A percentile compares a stretch with the other conserved stretches of the same genome.
Evolutionary conservation across 2,329 filamentous ascomycete species (phyloP).

Genomic region (Neofusicoccum umdonicola): DNA sequence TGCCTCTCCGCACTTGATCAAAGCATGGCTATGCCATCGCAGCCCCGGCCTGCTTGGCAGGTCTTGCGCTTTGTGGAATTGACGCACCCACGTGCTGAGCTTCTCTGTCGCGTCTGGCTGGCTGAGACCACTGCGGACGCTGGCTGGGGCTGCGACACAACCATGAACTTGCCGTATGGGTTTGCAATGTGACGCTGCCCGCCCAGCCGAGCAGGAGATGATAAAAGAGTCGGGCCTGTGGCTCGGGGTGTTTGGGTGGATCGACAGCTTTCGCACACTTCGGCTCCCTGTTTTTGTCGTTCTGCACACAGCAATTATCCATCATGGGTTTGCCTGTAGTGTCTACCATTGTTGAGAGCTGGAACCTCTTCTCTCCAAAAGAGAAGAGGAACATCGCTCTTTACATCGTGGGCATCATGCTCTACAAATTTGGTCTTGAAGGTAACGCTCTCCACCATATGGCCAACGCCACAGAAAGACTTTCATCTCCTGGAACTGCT

Average conservation of each 20-base stretch:
- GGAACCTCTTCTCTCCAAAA: slow-evolving; percentile 34
- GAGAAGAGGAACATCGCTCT: slow-evolving; percentile 48
- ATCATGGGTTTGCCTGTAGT: slow-evolving; percentile 22
- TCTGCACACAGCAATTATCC: background rate
- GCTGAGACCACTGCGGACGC: background rate
- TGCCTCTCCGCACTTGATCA: background rate
- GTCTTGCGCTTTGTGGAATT: background rate
- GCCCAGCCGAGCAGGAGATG: background rate
- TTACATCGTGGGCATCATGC: slow-evolving; percentile 52
- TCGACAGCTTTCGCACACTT: background rate
- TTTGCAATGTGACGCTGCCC: background rate
- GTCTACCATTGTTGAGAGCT: slow-evolving; percentile 27
- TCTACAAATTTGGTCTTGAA: slow-evolving; percentile 52
- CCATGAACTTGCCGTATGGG: background rate
- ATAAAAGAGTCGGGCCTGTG: background rate
- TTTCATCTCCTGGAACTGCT: background rate
- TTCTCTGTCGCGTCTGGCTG: background rate
- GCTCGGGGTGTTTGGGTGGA: background rate
- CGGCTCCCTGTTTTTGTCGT: background rate
- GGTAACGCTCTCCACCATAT: slow-evolving; percentile 11
- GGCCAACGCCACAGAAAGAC: too few species aligned
- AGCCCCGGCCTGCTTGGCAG: background rate
- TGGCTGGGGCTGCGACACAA: background rate
- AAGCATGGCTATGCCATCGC: background rate
- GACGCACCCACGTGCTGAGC: background rate